Evolutionary conservation across 75 land plant genomes (phyloP), one percentile per base, ranked within the genome.

Genomic region (Gnetum montanum): DNA sequence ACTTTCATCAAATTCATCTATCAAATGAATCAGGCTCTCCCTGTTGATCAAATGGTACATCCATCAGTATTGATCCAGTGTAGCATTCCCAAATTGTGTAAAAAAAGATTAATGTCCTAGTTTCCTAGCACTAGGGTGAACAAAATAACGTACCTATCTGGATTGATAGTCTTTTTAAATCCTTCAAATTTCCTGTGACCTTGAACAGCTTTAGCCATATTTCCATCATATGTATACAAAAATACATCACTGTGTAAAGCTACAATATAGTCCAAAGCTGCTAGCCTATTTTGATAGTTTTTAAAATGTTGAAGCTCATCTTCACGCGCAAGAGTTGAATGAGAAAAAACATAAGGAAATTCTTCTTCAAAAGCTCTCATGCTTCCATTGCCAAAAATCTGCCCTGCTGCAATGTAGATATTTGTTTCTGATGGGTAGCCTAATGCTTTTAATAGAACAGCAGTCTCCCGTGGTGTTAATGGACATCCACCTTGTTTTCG

Each of bases 201-300:
- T 58, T 83, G 91, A 10, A 90, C 87, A 18, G 96, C 96, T 56
- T 83, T 94, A 4, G 96, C 98, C 98, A 89, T 89, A 61, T 94
- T 89, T 2, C 98, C 98, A 69, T 94, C 91, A 28, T 85, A 85
- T 15, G 91, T 82, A 49, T 83, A 90, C 34, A 94, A 70, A 51
- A 94, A 94, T 18, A 85, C 91, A 70, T 94, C 96, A 60, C 98
- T 94, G 24, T 80, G 74, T 8, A 85, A 54, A 15, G 98, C 96
- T 12, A 90, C 49, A 15, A 82, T 70, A 46, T 94, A 80, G 58
- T 94, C 98, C 46, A 94, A 23, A 0, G 87, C 98, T 4, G 98
- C 95, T 8, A 94, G 80, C 15, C 90, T 72, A 43, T 90, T 94
- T 49, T 85, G 85, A 35, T 62, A 78, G 0, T 37, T 34, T 35